Percentiles rank a stretch among this genome's conserved stretches.
Conservation (phyloP, 306 rosid genomes). For the Echinosophora koreensis region DNA sequence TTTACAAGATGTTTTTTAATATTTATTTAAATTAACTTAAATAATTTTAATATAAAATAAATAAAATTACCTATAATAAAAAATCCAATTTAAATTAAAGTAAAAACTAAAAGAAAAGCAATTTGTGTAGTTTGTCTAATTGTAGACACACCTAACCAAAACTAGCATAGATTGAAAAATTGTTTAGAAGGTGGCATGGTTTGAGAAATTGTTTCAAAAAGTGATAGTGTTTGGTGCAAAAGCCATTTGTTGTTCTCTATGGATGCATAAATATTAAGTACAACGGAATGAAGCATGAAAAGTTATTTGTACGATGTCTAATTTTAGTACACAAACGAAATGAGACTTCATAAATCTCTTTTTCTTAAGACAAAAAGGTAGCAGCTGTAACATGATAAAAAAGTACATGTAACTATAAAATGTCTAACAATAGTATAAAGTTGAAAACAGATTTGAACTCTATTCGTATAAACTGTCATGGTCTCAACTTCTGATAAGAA, state of each 20-base stretch:
- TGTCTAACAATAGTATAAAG: slow-evolving; percentile 17
- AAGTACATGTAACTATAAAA: slow-evolving; percentile 16
- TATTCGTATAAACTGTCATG: background rate
- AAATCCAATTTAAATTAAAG: background rate
- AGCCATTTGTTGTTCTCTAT: background rate
- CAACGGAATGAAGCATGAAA: too few species aligned
- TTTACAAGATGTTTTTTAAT: too few species aligned
- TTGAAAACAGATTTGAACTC: slow-evolving; percentile 19
- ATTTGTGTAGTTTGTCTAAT: too few species aligned
- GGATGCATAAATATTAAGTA: background rate
- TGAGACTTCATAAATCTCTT: background rate
- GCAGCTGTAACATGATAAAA: background rate
- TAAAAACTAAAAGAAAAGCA: too few species aligned
- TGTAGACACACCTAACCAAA: background rate
- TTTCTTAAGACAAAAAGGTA: background rate
- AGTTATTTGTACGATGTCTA: background rate
- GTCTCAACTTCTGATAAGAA: slow-evolving; percentile 21
- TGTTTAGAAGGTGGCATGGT: background rate
- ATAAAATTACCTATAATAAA: background rate
- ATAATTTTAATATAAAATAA: too few species aligned
- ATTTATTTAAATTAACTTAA: background rate
- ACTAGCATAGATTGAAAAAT: background rate
- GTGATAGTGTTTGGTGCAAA: background rate
- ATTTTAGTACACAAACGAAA: slow-evolving; percentile 11
- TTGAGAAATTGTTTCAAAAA: background rate